A percentile compares a stretch with the other conserved stretches of the same genome.
phyloP scores from a whole-genome alignment of 208 protist genomes.

The Trypanosoma boissoni region DNA sequence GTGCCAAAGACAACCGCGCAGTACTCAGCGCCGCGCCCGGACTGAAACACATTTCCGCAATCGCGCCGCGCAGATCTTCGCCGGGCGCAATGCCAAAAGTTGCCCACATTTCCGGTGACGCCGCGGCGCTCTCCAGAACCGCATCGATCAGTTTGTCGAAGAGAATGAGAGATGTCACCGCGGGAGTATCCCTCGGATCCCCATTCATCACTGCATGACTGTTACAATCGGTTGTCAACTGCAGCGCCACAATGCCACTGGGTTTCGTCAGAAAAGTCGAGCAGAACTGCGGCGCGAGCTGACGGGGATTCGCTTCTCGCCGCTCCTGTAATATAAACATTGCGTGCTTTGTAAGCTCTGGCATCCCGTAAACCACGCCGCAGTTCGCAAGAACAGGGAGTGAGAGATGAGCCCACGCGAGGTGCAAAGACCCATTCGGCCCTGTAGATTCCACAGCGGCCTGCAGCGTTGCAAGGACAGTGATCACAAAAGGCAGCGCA shows the following conservation, averaged over 20 bases:
- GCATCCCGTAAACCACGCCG: constrained; percentile 36
- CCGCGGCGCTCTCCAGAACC: constrained; percentile 44
- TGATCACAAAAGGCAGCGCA: constrained; percentile 52
- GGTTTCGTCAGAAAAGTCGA: constrained; percentile 9
- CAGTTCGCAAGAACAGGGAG: constrained; percentile 40
- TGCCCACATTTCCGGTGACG: constrained; percentile 30
- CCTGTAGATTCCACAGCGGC: constrained; percentile 16
- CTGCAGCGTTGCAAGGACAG: constrained; percentile 50
- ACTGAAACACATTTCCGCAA: constrained; percentile 38
- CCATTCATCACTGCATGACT: too few relatives aligned
- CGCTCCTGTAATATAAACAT: constrained; percentile 44
- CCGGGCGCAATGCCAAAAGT: constrained; percentile 32
- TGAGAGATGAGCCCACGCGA: constrained; percentile 70
- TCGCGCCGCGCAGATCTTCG: constrained; percentile 21
- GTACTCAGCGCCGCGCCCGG: constrained; percentile 21
- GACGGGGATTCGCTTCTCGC: constrained; percentile 20
- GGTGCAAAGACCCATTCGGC: constrained; percentile 14
- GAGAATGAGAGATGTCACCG: constrained; percentile 42
- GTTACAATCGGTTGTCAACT: too few relatives aligned
- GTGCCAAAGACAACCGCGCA: constrained; percentile 15
- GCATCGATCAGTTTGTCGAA: constrained; percentile 57
- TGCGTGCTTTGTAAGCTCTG: constrained; percentile 50
- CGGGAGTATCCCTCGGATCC: constrained; percentile 22
- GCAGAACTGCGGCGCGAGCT: constrained; percentile 43
- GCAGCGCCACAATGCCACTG: not conserved